Base-by-base conservation (phyloP, 805 yeast genomes). In the Schwanniomyces yamadae region DNA sequence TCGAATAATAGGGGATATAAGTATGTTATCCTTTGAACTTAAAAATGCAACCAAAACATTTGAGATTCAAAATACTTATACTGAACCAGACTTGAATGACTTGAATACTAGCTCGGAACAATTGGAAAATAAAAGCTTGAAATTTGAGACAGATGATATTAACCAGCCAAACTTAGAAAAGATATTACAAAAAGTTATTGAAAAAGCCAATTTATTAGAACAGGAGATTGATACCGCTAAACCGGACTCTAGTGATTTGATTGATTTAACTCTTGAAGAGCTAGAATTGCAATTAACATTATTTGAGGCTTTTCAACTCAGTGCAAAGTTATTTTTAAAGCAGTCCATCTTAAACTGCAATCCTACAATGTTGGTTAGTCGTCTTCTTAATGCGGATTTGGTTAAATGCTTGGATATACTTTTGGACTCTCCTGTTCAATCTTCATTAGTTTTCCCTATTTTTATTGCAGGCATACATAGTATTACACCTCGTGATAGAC, bases 391-490 rank as follows among this genome's bases (percentile, higher is more conserved):
- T 22, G 67, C 68, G 34, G 80, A 78, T 42, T 61, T 84, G 36
- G 50, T 73, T 17, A 68, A 74, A 35, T 71, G 82, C 39, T 57
- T 85, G 16, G 86, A 82, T 45, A 67, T 76, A 3, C 69, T 84
- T 4, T 50, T 85, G 23, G 86, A 77, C 2, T 69, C 91, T 0
- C 72, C 77, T 1, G 81, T 84, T 28, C 89, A 84, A 49, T 80
- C 86, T 3, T 77, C 83, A 1, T 56, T 84, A 11, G 81, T 84
- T 25, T 85, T 86, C 57, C 95, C 95, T 0, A 57, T 84, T 43
- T 86, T 86, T 52, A 77, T 86, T 14, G 83, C 88, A 1, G 95
- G 91, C 1, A 73, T 85, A 50, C 80, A 80, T 52, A 74, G 84
- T 45, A 71, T 76, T 4, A 69, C 74, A 1, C 53, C 51, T n/a